Evolutionary conservation across 2,329 filamentous ascomycete species (phyloP).

Genomic region (Aspergillus tubingensis): DNA sequence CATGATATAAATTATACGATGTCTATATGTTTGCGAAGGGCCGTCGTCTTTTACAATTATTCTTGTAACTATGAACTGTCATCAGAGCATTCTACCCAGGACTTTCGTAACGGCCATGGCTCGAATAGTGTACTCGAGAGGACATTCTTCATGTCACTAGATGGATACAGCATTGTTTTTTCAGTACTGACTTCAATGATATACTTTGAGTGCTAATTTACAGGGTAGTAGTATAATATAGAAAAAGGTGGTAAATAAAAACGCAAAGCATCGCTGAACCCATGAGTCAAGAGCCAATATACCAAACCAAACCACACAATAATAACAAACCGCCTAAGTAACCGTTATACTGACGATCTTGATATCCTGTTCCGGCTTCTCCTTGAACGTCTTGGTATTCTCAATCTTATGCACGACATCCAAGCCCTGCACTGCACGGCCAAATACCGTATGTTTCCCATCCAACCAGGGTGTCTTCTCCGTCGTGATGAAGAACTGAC

Average conservation of each 20-base stretch:
- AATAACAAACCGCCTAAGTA: constrained; percentile 19
- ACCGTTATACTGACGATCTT: constrained; percentile 84
- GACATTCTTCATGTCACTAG: too few relatives aligned
- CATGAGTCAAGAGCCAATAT: not conserved
- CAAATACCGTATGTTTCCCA: constrained; percentile 96
- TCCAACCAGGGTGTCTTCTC: constrained; percentile 97
- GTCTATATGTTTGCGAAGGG: too few relatives aligned
- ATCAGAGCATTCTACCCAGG: too few relatives aligned
- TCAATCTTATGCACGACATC: constrained; percentile 97
- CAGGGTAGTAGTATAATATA: not conserved
- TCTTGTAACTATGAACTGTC: too few relatives aligned
- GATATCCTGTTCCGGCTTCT: constrained; percentile 95
- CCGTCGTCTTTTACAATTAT: too few relatives aligned
- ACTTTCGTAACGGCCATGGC: too few relatives aligned
- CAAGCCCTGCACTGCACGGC: constrained; percentile 81
- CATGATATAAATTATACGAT: too few relatives aligned
- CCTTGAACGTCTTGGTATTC: constrained; percentile 80
- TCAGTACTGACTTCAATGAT: too few relatives aligned
- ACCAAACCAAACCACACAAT: not conserved
- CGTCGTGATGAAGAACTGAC: constrained; percentile 97
- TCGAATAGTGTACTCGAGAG: too few relatives aligned
- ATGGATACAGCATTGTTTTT: not conserved
- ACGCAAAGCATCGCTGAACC: not conserved
- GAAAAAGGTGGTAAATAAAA: not conserved
- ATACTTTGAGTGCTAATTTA: not conserved